Conservation (phyloP, 208 protist species). For the Giardia duodenalis region DNA sequence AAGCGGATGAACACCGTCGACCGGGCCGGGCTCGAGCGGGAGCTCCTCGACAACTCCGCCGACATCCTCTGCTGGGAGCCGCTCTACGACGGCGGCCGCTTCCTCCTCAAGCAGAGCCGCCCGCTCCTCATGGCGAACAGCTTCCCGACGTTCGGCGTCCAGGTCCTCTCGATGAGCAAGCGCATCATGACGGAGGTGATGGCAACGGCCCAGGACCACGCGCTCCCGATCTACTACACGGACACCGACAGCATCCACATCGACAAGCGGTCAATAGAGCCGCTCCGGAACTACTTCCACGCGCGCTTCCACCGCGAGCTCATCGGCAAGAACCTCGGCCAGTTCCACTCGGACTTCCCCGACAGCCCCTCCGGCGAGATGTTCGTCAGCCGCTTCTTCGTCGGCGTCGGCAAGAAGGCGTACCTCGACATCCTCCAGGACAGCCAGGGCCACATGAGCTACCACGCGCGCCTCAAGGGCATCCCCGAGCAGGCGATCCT, state of each 20-base stretch:
- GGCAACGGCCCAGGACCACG: background rate
- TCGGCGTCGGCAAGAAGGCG: too few species aligned
- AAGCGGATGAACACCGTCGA: background rate
- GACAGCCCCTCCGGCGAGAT: too few species aligned
- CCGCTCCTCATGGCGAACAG: background rate
- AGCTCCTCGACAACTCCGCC: background rate
- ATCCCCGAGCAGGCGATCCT: too few species aligned
- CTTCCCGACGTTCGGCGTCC: background rate
- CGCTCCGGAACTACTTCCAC: background rate
- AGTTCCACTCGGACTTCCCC: too few species aligned
- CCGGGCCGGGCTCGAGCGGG: background rate
- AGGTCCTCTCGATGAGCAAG: background rate
- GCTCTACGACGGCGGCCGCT: background rate
- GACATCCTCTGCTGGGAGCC: background rate
- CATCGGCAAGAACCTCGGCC: background rate
- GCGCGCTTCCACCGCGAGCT: background rate
- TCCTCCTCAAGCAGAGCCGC: background rate
- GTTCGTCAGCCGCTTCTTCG: too few species aligned
- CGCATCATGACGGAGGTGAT: background rate
- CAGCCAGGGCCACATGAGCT: too few species aligned
- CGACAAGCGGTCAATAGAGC: background rate
- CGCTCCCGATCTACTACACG: background rate
- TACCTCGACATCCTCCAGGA: too few species aligned
- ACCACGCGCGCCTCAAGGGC: too few species aligned
- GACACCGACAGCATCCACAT: background rate